These are phyloP conservation scores for Penicillium palitans DNA, from an alignment of 2,329 filamentous ascomycete species.

Conservation along the genomic window DNA sequence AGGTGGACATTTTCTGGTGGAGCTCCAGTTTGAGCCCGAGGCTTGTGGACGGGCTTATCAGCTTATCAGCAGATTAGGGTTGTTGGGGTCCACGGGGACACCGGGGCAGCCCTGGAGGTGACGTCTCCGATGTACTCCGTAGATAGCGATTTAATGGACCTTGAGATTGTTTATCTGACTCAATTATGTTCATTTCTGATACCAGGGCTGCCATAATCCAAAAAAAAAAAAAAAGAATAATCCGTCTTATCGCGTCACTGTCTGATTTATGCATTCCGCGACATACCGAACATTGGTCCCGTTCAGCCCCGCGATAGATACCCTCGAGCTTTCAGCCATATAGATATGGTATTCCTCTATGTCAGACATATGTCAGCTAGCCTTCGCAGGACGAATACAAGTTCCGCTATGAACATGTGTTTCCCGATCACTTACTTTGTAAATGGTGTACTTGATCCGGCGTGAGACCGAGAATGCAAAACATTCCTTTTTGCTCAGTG, in stretches of 20 bases:
- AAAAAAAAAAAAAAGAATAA: not conserved
- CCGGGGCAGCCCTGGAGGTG: no score
- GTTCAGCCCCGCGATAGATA: not conserved
- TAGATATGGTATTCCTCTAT: not conserved
- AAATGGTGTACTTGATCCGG: not conserved
- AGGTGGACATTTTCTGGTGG: slow-evolving; percentile 8
- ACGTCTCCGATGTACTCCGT: no score
- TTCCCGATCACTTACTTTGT: not conserved
- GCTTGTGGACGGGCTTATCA: slow-evolving; percentile 7
- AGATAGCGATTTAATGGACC: no score
- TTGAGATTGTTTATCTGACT: not conserved
- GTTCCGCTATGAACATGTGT: no score
- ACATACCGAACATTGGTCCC: not conserved
- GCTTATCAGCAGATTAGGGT: no score
- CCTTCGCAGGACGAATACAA: not conserved
- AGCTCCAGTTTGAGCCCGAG: slow-evolving; percentile 5
- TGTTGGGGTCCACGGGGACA: no score
- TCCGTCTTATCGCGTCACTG: not conserved
- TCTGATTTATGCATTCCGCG: not conserved
- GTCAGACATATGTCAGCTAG: not conserved
- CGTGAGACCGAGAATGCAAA: no score
- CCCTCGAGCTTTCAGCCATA: not conserved
- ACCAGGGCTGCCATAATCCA: not conserved
- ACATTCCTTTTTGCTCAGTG: no score
- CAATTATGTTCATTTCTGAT: not conserved